Conservation (phyloP, 2,329 filamentous ascomycete species). For the Colletotrichum scovillei region DNA sequence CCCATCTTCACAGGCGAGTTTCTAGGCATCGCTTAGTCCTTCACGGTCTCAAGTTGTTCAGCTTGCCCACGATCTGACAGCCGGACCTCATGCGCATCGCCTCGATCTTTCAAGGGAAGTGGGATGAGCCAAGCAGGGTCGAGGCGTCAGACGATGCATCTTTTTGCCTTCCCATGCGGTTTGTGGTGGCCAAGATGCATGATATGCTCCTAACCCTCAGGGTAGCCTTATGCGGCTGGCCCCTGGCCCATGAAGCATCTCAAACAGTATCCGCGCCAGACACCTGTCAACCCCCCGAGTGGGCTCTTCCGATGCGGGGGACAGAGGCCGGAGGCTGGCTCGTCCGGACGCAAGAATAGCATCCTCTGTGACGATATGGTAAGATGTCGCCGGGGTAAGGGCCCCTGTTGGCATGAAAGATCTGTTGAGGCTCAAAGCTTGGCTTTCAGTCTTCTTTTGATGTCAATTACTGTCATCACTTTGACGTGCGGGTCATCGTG, state of each 20-base stretch:
- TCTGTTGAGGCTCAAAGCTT: constrained; percentile 33
- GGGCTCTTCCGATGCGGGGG: constrained; percentile 8
- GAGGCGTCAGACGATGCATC: not conserved
- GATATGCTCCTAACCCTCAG: not conserved
- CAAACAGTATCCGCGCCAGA: constrained; percentile 29
- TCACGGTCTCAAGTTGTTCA: constrained; percentile 24
- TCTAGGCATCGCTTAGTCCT: constrained; percentile 18
- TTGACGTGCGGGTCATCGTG: constrained; percentile 22
- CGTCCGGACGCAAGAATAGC: constrained; percentile 17
- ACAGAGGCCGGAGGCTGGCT: constrained; percentile 15
- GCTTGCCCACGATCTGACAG: constrained; percentile 24
- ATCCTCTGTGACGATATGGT: constrained; percentile 2
- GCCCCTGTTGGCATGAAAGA: constrained; percentile 18
- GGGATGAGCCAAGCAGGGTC: constrained; percentile 3
- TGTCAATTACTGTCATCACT: constrained; percentile 22
- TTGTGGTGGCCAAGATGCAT: constrained; percentile 6
- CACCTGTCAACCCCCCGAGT: constrained; percentile 1
- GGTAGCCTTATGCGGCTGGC: not conserved
- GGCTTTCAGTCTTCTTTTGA: constrained; percentile 7
- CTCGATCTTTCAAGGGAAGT: constrained; percentile 7
- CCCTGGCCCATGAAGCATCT: constrained; percentile 31
- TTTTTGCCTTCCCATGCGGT: not conserved
- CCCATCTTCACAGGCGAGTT: constrained; percentile 13
- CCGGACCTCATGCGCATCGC: constrained; percentile 23
- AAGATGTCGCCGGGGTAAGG: not conserved